phyloP scores from a whole-genome alignment of 2,329 filamentous ascomycete species.

The Thelonectria rubi region DNA sequence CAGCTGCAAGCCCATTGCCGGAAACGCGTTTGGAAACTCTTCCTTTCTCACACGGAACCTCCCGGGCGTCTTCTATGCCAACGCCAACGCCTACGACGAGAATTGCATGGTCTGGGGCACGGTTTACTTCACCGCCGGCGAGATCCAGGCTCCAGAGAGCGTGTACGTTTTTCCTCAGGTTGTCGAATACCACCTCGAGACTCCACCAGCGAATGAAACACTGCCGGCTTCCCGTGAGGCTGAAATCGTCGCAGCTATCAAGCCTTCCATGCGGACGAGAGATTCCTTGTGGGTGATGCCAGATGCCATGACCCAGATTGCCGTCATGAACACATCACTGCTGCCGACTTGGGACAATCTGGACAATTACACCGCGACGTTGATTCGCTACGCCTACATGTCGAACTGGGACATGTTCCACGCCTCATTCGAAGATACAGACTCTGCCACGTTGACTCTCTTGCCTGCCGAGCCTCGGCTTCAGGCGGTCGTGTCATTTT shows the following conservation, averaged over 20 bases:
- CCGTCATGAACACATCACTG: constrained; percentile 4
- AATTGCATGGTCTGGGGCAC: too few relatives aligned
- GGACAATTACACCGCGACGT: background rate
- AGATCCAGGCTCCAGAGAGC: background rate
- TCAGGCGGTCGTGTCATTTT: too few relatives aligned
- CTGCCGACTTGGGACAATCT: background rate
- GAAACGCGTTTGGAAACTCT: too few relatives aligned
- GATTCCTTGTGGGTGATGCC: constrained; percentile 4
- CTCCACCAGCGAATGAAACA: background rate
- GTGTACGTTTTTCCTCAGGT: background rate
- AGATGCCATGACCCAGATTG: constrained; percentile 1
- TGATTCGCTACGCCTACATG: background rate
- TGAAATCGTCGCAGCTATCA: too few relatives aligned
- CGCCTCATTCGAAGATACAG: background rate
- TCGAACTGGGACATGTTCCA: background rate
- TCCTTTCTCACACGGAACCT: too few relatives aligned
- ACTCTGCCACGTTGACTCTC: too few relatives aligned
- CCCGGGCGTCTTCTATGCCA: too few relatives aligned
- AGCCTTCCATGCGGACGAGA: background rate
- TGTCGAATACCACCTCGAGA: background rate
- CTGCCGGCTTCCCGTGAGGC: too few relatives aligned
- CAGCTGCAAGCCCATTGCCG: too few relatives aligned
- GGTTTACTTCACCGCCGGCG: too few relatives aligned
- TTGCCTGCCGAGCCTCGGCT: too few relatives aligned
- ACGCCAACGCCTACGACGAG: too few relatives aligned